These are phyloP conservation scores for Diaporthe batatas DNA, from an alignment of 2,329 filamentous ascomycete species.

Conservation along the genomic window DNA sequence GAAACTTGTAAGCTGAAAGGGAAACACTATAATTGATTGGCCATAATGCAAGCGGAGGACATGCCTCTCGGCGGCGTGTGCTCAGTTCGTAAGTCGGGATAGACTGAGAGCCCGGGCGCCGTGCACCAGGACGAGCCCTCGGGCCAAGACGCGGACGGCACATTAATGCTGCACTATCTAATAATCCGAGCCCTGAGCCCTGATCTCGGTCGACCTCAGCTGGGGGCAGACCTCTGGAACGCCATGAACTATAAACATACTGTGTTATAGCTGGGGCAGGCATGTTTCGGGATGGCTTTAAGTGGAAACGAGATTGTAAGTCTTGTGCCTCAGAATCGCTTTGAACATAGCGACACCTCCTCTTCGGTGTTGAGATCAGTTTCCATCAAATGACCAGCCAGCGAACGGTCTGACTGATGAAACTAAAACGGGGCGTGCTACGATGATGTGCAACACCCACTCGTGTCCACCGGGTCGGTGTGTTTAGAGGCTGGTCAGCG, in stretches of 20 bases:
- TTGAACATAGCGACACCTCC: neutral
- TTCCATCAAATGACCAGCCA: neutral
- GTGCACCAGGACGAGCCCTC: neutral
- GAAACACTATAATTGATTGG: constrained; percentile 26
- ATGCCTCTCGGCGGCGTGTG: neutral
- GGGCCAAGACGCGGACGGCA: constrained; percentile 14
- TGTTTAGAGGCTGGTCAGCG: neutral
- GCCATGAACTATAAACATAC: constrained; percentile 12
- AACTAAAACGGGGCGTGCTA: constrained; percentile 12
- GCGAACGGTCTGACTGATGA: neutral
- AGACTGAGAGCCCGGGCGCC: neutral
- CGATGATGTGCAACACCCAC: neutral
- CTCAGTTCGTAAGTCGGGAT: constrained; percentile 7
- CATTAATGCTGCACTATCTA: constrained; percentile 26
- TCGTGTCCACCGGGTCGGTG: neutral
- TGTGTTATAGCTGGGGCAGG: constrained; percentile 18
- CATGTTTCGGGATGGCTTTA: constrained; percentile 20
- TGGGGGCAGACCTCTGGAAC: neutral
- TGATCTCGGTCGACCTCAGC: constrained; percentile 13
- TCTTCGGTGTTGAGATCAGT: neutral
- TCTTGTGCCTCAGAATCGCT: neutral
- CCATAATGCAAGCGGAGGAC: constrained; percentile 12
- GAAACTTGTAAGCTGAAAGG: constrained; percentile 26
- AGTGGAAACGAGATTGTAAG: constrained; percentile 22
- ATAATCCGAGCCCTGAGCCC: constrained; percentile 24